Percentiles rank a stretch among this genome's conserved stretches.
Conservation (phyloP, 2,329 filamentous ascomycete species). For the Volutella citrinella region DNA sequence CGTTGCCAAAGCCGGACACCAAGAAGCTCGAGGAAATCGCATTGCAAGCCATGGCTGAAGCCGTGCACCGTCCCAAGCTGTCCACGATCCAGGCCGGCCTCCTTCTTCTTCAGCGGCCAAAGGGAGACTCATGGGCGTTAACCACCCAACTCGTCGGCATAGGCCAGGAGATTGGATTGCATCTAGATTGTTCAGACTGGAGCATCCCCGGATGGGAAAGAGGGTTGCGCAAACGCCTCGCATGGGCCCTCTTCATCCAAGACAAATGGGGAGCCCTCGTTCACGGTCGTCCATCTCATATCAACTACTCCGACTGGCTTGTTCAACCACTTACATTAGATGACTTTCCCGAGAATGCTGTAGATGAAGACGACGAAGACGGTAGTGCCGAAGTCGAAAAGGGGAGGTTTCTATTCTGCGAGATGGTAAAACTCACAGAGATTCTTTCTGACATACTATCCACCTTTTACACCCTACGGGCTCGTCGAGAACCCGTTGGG, state of each 20-base stretch:
- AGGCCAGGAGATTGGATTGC: constrained; percentile 46
- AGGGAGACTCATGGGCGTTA: constrained; percentile 33
- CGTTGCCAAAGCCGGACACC: constrained; percentile 36
- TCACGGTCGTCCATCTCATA: constrained; percentile 50
- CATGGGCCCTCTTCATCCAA: constrained; percentile 54
- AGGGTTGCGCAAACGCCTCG: constrained; percentile 52
- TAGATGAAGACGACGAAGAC: constrained; percentile 24
- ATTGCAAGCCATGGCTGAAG: constrained; percentile 31
- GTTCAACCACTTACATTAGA: constrained; percentile 28
- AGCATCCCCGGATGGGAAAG: constrained; percentile 52
- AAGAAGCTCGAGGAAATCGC: constrained; percentile 32
- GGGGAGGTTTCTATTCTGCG: constrained; percentile 38
- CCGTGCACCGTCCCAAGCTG: constrained; percentile 37
- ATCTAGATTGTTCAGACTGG: constrained; percentile 53
- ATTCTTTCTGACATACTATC: constrained; percentile 42
- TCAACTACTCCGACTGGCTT: constrained; percentile 49
- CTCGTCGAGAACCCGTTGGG: constrained; percentile 2
- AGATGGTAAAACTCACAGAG: constrained; percentile 41
- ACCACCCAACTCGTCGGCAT: constrained; percentile 43
- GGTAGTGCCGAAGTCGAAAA: constrained; percentile 36
- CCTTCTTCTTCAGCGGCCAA: constrained; percentile 34
- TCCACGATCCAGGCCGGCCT: constrained; percentile 44
- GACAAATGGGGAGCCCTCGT: constrained; percentile 55
- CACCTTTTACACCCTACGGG: constrained; percentile 17
- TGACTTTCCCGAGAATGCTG: constrained; percentile 24